Evolutionary conservation across 306 rosid genomes (phyloP).

Genomic region (Coriaria nepalensis): DNA sequence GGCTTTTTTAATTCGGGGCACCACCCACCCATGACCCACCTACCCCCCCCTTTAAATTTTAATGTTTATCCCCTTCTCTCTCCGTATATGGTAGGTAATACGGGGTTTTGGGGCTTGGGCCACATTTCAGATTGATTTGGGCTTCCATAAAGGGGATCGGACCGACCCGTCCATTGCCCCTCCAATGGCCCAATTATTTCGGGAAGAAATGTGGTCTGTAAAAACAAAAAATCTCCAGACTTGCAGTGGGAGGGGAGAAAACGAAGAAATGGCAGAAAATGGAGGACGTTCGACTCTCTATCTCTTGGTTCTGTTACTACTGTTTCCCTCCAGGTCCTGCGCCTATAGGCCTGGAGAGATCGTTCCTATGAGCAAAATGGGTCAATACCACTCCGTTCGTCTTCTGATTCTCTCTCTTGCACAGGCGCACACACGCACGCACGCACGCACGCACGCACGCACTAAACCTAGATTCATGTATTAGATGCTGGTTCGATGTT

Average conservation of each 20-base stretch:
- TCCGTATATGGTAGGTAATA: too few species aligned
- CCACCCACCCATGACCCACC: too few species aligned
- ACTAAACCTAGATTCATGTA: neutral
- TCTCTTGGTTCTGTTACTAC: constrained; percentile 12
- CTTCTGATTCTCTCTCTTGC: constrained; percentile 6
- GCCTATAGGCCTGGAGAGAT: constrained; percentile 81
- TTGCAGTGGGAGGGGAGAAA: neutral
- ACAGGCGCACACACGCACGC: neutral
- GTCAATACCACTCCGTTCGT: constrained; percentile 90
- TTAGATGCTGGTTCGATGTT: constrained; percentile 1
- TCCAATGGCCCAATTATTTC: too few species aligned
- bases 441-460: neutral
- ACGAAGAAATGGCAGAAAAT: constrained; percentile 21
- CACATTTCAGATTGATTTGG: too few species aligned
- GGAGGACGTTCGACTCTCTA: constrained; percentile 14
- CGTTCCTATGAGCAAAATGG: constrained; percentile 95
- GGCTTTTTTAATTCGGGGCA: too few species aligned
- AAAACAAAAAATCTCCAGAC: too few species aligned
- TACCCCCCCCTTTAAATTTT: too few species aligned
- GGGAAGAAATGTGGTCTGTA: too few species aligned
- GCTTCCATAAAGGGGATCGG: too few species aligned
- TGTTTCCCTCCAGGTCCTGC: constrained; percentile 13
- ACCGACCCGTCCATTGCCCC: too few species aligned
- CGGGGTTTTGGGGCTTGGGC: too few species aligned
- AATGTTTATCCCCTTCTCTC: too few species aligned